Base-by-base conservation (phyloP, 768 basidiomycete species). In the Boletus insuetus region DNA sequence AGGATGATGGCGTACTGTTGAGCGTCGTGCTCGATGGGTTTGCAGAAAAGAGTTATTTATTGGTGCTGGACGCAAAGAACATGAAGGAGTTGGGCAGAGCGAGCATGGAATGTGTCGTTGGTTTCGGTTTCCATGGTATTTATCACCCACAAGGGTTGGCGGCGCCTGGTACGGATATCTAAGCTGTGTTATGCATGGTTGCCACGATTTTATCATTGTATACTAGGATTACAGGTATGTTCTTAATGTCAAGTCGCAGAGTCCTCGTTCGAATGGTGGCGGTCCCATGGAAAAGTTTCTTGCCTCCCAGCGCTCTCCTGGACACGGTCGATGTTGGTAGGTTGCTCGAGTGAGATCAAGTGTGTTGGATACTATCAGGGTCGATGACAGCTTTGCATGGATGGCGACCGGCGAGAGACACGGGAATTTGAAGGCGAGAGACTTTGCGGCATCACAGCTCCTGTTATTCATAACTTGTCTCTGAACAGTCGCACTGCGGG, bases 21-120 rank as follows among this genome's bases (percentile, higher is more conserved):
- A 72, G 57, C n/a, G 69, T 76, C 16, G 73, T 73, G 31, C 65
- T 76, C 17, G 69, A 76, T 32, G 72, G 66, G 9, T 58, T 55
- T 16, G 17, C 55, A 13, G 68, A 59, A 42, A 65, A 59, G 60
- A 76, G 75, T 31, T 70, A 68, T 52, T 55, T 76, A 19, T 65
- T 76, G 29, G 72, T 74, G 13, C 55, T 76, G 59, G 70, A 74
- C 43, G 73, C 74, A 7, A 63, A 64, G 53, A 64, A 19, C 12
- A 69, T 76, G 75, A 58, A 60, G 34, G 75, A 76, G 49, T 48
- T 73, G 29, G 75, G 68, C 14, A 65, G 74, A 44, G 74, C 74
- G 20, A 71, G 72, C 43, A 65, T 75, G 64, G 64, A 63, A 7
- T 60, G 59, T 41, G 57, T 53, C 20, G 71, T 74, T 3, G 63